These are phyloP conservation scores for Capsicum rhomboideum DNA, from an alignment of 257 asterid species.

Conservation along the genomic window DNA sequence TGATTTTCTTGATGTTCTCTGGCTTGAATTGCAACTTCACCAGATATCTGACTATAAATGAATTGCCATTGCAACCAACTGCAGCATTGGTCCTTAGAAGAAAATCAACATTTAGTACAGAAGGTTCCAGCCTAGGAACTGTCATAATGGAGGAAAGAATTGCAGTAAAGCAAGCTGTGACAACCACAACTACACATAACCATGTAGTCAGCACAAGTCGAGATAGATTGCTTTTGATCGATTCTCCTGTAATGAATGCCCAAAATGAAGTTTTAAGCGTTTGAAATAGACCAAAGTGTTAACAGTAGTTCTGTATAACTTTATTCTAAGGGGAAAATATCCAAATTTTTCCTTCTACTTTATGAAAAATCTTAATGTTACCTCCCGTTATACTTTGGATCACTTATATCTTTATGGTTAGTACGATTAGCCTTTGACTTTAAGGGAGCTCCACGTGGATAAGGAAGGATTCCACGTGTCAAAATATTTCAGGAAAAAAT, in stretches of 20 bases:
- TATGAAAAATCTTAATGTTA: not conserved
- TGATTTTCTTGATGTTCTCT: slow-evolving; percentile 16
- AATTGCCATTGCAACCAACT: slow-evolving; percentile 46
- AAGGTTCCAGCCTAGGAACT: slow-evolving; percentile 38
- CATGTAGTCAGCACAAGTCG: slow-evolving; percentile 41
- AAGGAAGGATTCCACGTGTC: not conserved
- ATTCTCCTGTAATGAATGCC: slow-evolving; percentile 31
- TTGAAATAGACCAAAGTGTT: not conserved
- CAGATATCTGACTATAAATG: slow-evolving; percentile 34
- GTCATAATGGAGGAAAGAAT: slow-evolving; percentile 47
- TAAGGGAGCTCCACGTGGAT: no score
- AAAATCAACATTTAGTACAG: slow-evolving; percentile 24
- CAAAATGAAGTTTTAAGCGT: not conserved
- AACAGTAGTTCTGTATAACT: not conserved
- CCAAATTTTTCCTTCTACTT: not conserved
- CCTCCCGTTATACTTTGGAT: not conserved
- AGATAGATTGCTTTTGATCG: slow-evolving; percentile 23
- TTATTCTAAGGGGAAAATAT: not conserved
- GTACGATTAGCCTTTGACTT: no score
- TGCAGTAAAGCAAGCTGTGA: slow-evolving; percentile 48
- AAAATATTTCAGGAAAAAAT: not conserved
- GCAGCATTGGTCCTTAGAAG: slow-evolving; percentile 28
- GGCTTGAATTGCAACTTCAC: slow-evolving; percentile 22
- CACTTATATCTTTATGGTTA: not conserved
- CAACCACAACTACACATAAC: slow-evolving; percentile 33